These are phyloP conservation scores for Antrodiella citrinella DNA, from an alignment of 768 basidiomycete genomes.

Conservation along the genomic window DNA sequence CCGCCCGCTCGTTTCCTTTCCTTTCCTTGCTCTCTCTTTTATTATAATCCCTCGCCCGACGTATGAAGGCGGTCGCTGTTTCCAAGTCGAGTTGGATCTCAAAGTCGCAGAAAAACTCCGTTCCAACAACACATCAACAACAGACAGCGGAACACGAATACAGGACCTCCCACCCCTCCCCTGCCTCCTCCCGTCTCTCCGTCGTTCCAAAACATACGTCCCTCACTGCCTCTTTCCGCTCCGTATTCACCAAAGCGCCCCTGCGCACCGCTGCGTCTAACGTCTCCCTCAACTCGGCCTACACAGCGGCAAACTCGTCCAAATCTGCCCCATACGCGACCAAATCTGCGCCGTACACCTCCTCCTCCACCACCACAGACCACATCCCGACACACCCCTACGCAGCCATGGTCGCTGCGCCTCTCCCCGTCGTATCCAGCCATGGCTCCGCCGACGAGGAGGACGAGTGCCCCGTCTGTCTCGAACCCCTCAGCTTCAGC, in stretches of 20 bases:
- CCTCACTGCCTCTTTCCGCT: slow-evolving; percentile 32
- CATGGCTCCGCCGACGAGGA: slow-evolving; percentile 59
- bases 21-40: slow-evolving; percentile 4
- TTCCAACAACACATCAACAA: slow-evolving; percentile 9
- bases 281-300: slow-evolving; percentile 40
- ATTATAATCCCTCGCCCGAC: slow-evolving; percentile 6
- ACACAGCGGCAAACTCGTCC: slow-evolving; percentile 26
- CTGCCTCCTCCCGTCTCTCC: slow-evolving; percentile 6
- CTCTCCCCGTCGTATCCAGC: slow-evolving; percentile 65
- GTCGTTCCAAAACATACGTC: slow-evolving; percentile 10
- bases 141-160: slow-evolving; percentile 17
- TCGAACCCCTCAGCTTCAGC: slow-evolving; percentile 88
- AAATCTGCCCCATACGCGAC: slow-evolving; percentile 6
- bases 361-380: slow-evolving; percentile 33
- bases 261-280: slow-evolving; percentile 35
- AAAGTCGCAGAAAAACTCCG: slow-evolving; percentile 12
- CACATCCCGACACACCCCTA: slow-evolving; percentile 39
- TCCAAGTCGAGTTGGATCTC: slow-evolving; percentile 10
- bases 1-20: slow-evolving; percentile 2
- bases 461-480: slow-evolving; percentile 92
- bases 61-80: slow-evolving; percentile 13
- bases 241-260: slow-evolving; percentile 43
- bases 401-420: slow-evolving; percentile 53
- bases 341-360: slow-evolving; percentile 6
- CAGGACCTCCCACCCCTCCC: slow-evolving; percentile 16